These are phyloP conservation scores for Alternaria ventricosa DNA, from an alignment of 2,329 filamentous ascomycete genomes.

Conservation along the genomic window DNA sequence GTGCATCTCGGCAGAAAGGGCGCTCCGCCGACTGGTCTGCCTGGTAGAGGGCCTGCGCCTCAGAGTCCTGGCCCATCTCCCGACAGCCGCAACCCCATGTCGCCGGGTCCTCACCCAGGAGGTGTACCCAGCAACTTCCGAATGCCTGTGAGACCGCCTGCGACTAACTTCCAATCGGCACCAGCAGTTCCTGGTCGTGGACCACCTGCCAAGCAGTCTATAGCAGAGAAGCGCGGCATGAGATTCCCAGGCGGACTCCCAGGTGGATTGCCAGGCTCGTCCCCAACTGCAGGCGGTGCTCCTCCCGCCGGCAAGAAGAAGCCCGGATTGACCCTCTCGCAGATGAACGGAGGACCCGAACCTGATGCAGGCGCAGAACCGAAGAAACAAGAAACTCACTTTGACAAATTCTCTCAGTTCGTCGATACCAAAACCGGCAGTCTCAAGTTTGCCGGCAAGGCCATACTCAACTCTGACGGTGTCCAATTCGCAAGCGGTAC, in stretches of 20 bases:
- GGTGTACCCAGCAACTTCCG: conserved; percentile 54
- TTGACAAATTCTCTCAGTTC: conserved; percentile 78
- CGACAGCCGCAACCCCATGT: conserved; percentile 27
- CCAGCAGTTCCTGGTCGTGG: conserved; percentile 56
- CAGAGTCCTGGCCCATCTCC: conserved; percentile 35
- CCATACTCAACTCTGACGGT: conserved; percentile 84
- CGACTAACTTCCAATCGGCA: conserved; percentile 55
- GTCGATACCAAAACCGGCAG: conserved; percentile 92
- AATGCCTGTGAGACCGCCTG: conserved; percentile 51
- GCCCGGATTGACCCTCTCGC: conserved; percentile 53
- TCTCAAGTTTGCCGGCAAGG: conserved; percentile 91
- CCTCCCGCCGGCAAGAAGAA: conserved; percentile 48
- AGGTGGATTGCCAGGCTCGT: conserved; percentile 56
- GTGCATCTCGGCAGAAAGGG: conserved; percentile 71
- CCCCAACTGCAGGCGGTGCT: conserved; percentile 50
- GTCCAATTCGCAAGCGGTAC: conserved; percentile 92
- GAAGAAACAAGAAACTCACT: conserved; percentile 51
- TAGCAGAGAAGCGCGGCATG: conserved; percentile 71
- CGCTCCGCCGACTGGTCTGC: conserved; percentile 52
- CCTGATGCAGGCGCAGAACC: conserved; percentile 25
- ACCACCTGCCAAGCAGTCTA: conserved; percentile 62
- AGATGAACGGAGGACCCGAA: conserved; percentile 49
- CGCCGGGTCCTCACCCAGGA: conserved; percentile 38
- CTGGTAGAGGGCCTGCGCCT: conserved; percentile 31
- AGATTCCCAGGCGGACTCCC: conserved; percentile 68